phyloP scores from a whole-genome alignment of 495 filamentous ascomycete species.

The Pseudoneurospora amorphoporcata region DNA sequence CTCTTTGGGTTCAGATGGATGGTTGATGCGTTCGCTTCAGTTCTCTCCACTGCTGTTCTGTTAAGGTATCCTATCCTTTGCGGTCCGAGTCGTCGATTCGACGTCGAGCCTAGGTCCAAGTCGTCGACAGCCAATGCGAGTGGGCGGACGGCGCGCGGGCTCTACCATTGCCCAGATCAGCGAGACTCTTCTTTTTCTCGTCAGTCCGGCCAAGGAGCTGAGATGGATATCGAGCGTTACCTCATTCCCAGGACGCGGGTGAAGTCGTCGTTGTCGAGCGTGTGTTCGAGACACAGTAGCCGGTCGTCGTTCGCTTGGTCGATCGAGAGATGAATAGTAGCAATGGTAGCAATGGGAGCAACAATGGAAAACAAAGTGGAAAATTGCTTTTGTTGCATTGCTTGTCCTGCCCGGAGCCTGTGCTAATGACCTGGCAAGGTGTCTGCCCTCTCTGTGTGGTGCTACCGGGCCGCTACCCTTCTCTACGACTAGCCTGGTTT shows the following conservation, averaged over 20 bases:
- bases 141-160: slow-evolving; percentile 1
- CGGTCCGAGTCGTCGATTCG: neutral
- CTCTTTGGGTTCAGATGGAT: neutral
- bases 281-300: slow-evolving; percentile 6
- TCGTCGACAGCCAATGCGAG: neutral
- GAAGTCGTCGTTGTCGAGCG: slow-evolving; percentile 5
- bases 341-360: neutral
- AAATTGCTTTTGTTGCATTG: neutral
- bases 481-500: neutral
- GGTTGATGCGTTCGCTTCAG: neutral
- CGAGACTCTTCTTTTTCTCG: neutral
- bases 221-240: slow-evolving; percentile 37
- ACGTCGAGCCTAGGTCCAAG: neutral
- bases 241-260: slow-evolving; percentile 35
- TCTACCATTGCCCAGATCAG: neutral
- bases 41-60: neutral
- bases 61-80: neutral
- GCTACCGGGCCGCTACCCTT: neutral
- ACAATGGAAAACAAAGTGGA: neutral
- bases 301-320: neutral
- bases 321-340: neutral
- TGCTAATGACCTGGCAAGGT: neutral
- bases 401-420: neutral
- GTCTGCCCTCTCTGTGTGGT: neutral
- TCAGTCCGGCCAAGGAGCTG: slow-evolving; percentile 43